phyloP scores from a whole-genome alignment of 2,329 filamentous ascomycete genomes.

The Ophiostoma perfectum region DNA sequence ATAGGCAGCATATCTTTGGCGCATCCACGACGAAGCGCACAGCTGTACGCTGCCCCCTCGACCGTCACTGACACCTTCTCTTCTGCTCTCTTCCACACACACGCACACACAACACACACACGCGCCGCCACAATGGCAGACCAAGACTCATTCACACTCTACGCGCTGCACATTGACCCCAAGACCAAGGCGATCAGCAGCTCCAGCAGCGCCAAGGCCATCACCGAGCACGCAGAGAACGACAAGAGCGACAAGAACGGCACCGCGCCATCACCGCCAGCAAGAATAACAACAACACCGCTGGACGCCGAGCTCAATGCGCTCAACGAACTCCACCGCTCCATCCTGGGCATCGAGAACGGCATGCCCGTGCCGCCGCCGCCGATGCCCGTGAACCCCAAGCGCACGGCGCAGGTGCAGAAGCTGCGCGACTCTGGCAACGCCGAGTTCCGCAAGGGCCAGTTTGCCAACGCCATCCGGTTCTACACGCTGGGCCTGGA shows the following conservation, averaged over 20 bases:
- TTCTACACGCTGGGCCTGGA: constrained; percentile 82
- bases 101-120: neutral
- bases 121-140: constrained; percentile 45
- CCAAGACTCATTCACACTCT: constrained; percentile 69
- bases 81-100: neutral
- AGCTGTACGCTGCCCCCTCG: neutral
- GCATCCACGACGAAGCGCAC: neutral
- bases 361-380: constrained; percentile 69
- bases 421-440: constrained; percentile 91
- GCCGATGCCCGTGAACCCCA: constrained; percentile 86
- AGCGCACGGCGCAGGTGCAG: constrained; percentile 77
- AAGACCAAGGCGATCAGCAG: constrained; percentile 48
- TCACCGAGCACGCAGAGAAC: neutral
- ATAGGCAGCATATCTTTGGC: neutral
- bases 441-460: constrained; percentile 70
- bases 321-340: constrained; percentile 74
- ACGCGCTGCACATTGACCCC: constrained; percentile 78
- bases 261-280: constrained; percentile 67
- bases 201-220: neutral
- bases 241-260: neutral
- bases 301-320: constrained; percentile 61
- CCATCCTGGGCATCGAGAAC: constrained; percentile 59
- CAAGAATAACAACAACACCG: constrained; percentile 51
- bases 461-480: constrained; percentile 68
- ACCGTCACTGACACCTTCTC: neutral